Base-by-base conservation (phyloP, 2,329 filamentous ascomycete genomes). In the Cladosporium velox region DNA sequence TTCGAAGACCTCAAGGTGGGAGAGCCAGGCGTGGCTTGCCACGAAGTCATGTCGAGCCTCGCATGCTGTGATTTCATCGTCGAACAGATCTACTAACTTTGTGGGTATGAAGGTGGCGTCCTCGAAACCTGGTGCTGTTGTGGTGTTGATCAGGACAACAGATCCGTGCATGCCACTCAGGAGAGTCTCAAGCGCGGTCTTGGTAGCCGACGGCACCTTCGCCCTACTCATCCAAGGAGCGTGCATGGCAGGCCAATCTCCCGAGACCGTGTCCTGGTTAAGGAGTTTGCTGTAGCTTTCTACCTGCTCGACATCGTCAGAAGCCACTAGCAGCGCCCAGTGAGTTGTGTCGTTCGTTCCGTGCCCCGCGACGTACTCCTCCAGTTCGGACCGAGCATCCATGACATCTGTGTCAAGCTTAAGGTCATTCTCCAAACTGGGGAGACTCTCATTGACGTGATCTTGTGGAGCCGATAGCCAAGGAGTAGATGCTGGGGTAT, bases 31-130 rank as follows among this genome's bases (percentile, higher is more conserved):
- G 71, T 96, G 91, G 1, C 92, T 90, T 34, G 90, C 90, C 59
- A 95, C 88, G 72, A 93, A 97, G 75, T 96, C 92, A 0, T 90
- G 91, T 67, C 91, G 87, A 28, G 90, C 88, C 71, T 91, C 88
- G 65, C 91, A 93, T 75, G 92, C 90, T 0, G 88, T 84, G 70
- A 90, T 91, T 18, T 91, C 91, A 21, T 90, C 89, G 69, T 90
- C 88, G 32, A 93, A 85, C 89, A 93, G 47, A 12, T 21, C 26
- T 30, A 71, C 57, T 1, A 73, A 18, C 26, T 65, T 63, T 35
- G 41, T 28, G 7, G 61, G 26, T 28, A 54, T 18, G 14, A 2
- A 26, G n/a, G 35, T 57, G 12, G 52, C 24, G 30, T 54, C 30
- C 2, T 18, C 12, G 14, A 32, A 24, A 30, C n/a, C 15, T 12